A percentile compares a stretch with the other conserved stretches of the same genome.
Evolutionary conservation across 2,329 filamentous ascomycete species (phyloP).

Genomic region (Beauveria sp.): DNA sequence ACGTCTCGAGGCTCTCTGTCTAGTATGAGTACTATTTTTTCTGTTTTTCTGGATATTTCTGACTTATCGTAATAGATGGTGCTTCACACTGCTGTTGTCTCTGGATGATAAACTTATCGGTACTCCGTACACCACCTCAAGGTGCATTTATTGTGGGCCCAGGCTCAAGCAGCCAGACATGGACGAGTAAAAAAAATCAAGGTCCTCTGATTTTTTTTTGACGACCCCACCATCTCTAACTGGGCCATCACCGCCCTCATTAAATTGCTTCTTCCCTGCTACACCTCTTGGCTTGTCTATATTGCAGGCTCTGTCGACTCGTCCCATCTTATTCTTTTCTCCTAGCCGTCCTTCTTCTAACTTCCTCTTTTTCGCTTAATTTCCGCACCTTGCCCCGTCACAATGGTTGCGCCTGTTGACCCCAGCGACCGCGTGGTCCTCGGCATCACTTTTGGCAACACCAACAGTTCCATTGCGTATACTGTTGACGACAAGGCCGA

Average conservation of each 20-base stretch:
- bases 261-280: background rate
- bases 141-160: background rate
- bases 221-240: constrained; percentile 4
- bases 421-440: constrained; percentile 64
- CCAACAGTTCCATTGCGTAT: constrained; percentile 93
- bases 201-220: constrained; percentile 17
- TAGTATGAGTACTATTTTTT: too few relatives aligned
- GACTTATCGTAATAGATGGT: background rate
- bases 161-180: background rate
- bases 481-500: constrained; percentile 91
- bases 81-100: background rate
- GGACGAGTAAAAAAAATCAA: background rate
- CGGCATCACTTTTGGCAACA: constrained; percentile 96
- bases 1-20: too few relatives aligned
- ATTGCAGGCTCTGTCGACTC: background rate
- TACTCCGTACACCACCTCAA: background rate
- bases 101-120: background rate
- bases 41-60: background rate
- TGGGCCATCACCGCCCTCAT: constrained; percentile 8
- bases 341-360: background rate
- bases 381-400: constrained; percentile 11
- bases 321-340: background rate
- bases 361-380: background rate
- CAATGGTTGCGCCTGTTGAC: constrained; percentile 42
- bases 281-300: background rate